Conservation (phyloP, 202 grass and related monocot species). For the Tripidium arundinaceum region DNA sequence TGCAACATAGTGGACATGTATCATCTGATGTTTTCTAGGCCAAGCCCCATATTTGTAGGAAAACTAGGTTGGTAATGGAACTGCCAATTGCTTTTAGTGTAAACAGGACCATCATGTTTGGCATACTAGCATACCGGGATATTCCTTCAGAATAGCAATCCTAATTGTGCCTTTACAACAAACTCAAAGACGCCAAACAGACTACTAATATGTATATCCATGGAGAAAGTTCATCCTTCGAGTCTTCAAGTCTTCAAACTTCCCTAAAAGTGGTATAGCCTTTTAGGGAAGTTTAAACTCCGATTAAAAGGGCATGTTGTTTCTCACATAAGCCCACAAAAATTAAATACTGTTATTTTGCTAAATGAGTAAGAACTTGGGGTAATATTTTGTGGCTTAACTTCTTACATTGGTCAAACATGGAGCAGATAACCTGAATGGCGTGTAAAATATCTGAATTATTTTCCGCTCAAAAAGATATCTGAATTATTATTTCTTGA, state of each 20-base stretch:
- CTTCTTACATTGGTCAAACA: slow-evolving; percentile 10
- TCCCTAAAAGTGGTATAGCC: too few species aligned
- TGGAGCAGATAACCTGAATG: slow-evolving; percentile 8
- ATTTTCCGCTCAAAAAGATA: too few species aligned
- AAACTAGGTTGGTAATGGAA: neutral
- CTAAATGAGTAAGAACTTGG: neutral
- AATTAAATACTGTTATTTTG: slow-evolving; percentile 2
- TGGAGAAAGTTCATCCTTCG: neutral
- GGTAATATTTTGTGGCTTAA: slow-evolving; percentile 5
- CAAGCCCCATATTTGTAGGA: neutral
- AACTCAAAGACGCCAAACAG: neutral
- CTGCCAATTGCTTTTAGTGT: neutral
- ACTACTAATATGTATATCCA: slow-evolving; percentile 6
- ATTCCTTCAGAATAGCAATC: slow-evolving; percentile 3
- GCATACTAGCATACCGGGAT: neutral
- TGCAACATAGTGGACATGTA: neutral
- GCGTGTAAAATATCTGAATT: neutral
- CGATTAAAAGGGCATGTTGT: neutral
- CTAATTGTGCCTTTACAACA: neutral
- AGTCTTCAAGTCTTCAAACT: too few species aligned
- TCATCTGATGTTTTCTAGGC: slow-evolving; percentile 6
- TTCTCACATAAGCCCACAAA: neutral
- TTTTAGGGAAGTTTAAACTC: neutral
- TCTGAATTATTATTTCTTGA: slow-evolving; percentile 13
- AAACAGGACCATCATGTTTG: slow-evolving; percentile 14